phyloP scores from a whole-genome alignment of 163 green algal genomes.

The Chlorella variabilis region DNA sequence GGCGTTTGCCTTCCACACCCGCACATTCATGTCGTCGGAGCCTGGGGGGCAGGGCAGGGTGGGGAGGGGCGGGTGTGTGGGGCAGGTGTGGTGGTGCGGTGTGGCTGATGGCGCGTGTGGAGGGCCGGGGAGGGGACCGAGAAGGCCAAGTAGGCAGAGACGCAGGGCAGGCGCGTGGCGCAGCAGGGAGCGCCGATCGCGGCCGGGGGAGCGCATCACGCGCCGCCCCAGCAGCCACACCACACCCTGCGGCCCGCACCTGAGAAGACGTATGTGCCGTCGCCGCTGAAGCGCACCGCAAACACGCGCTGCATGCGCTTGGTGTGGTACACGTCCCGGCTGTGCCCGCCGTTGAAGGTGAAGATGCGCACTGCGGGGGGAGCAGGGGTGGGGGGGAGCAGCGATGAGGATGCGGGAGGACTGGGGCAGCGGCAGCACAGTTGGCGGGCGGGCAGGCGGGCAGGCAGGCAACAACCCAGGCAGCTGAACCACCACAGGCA shows the following conservation, averaged over 20 bases:
- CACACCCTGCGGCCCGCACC: conserved; percentile 8
- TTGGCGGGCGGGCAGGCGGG: not conserved
- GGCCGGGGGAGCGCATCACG: no score
- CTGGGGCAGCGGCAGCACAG: not conserved
- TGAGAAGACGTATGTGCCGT: conserved; percentile 95
- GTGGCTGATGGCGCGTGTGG: no score
- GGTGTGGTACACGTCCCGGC: conserved; percentile 92
- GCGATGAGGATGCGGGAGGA: not conserved
- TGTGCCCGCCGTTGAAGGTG: conserved; percentile 78
- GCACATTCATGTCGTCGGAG: conserved; percentile 99
- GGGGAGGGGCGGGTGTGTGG: not conserved
- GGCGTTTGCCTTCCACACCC: conserved; percentile 95
- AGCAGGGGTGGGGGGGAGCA: not conserved
- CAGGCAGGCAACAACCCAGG: no score
- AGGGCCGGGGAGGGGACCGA: no score
- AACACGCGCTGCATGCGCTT: conserved; percentile 98
- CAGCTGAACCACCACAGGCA: no score
- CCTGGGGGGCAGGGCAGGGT: conserved; percentile 46
- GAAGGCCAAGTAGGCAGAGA: no score
- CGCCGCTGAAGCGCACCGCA: conserved; percentile 85
- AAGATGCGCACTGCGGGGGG: conserved; percentile 87
- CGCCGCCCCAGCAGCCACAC: no score
- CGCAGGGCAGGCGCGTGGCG: no score
- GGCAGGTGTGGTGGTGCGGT: no score
- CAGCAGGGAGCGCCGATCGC: no score